Base-by-base conservation (phyloP, 1,284 basidiomycete genomes). In the Cutaneotrichosporon sp. region DNA sequence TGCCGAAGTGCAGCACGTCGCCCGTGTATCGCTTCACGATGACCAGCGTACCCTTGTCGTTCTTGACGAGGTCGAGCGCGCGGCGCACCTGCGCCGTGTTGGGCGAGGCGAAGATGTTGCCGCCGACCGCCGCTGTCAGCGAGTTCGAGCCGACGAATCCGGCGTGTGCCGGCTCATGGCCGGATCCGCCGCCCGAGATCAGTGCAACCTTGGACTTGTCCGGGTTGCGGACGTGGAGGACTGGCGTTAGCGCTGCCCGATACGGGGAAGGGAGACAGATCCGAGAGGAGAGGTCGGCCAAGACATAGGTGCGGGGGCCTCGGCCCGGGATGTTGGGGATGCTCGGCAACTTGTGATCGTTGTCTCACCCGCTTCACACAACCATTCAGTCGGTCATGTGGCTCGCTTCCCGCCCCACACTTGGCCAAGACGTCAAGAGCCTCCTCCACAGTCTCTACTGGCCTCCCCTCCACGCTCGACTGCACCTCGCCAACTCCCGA, bases 1-100 rank as follows among this genome's bases (percentile, higher is more conserved):
- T 84, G 47, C 94, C 93, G 72, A 97, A 97, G 75, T 95, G 92
- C 54, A 97, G 85, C 18, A 95, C 87, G 72, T 97, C 92, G 29
- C 92, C 91, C 0, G 92, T 94, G 74, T 78, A 80, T 45, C 80
- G 91, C 90, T 92, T 95, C 67, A 94, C 90, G 66, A 94, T 86
- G 64, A 93, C 89, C 46, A 92, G 79, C 1, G 88, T 89, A 20
- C 92, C 92, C 74, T 87, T 87, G 52, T 89, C 84, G 66, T 87
- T 89, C 69, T 87, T 86, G 3, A 91, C 86, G 43, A 92, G 82
- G 63, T 92, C 87, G 61, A 95, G 89, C 9, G 85, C 92, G 24
- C 87, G 83, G 53, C 86, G 83, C 58, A 95, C 89, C 79, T 95
- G 92, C 53, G 84, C 85, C 11, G 91, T 85, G 72, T 89, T 95